Conservation (phyloP, 2,329 filamentous ascomycete genomes). For the Fusarium sp. region DNA sequence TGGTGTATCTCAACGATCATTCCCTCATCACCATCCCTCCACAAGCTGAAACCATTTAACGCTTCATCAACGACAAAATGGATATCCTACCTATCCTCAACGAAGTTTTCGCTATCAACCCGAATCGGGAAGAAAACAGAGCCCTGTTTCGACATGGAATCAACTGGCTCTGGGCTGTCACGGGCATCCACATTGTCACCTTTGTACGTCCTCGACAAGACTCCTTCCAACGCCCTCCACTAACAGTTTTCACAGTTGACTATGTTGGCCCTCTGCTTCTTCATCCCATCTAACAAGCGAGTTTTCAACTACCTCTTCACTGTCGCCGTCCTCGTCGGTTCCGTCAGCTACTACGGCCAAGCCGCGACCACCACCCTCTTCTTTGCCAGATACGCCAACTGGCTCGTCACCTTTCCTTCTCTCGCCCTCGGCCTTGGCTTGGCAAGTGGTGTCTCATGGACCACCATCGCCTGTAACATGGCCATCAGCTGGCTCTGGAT, state of each 20-base stretch:
- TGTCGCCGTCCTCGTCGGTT: neutral
- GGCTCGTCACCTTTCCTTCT: neutral
- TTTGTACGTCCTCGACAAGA: neutral
- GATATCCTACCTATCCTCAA: neutral
- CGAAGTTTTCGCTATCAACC: neutral
- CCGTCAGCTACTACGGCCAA: neutral
- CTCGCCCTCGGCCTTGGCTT: neutral
- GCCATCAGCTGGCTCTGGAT: neutral
- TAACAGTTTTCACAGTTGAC: neutral
- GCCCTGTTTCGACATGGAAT: neutral
- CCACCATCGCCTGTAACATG: neutral
- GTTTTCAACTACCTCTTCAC: neutral
- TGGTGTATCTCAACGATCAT: neutral
- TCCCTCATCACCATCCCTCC: neutral
- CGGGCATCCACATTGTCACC: neutral
- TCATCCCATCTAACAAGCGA: neutral
- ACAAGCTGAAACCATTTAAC: neutral
- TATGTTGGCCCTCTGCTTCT: neutral
- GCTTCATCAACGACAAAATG: neutral
- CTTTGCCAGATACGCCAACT: neutral
- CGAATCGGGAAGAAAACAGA: neutral
- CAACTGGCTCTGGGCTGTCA: neutral
- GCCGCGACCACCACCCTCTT: neutral
- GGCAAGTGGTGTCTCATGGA: neutral
- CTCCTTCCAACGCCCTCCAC: neutral